Evolutionary conservation across 371 early-diverging fungal genomes (phyloP), one percentile per base, ranked within the genome.

Genomic region (Entomophthora muscae): DNA sequence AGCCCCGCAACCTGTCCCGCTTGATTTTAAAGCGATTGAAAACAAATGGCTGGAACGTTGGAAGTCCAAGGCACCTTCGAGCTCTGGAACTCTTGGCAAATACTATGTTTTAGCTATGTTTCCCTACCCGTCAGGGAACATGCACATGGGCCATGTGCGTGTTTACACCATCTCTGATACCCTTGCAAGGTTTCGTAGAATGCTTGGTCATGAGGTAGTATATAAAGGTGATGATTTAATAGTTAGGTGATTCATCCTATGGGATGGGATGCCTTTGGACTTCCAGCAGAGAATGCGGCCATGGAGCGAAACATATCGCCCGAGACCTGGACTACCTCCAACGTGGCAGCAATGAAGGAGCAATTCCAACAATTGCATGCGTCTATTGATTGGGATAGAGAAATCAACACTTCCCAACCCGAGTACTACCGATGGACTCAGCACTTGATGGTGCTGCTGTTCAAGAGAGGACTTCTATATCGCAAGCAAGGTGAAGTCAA

Each of bases 261-360:
- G 86, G 98, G 97, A 2, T 98, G 97, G 89, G 99, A 98, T 71
- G 93, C 98, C 3, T 99, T 97, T 76, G 99, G 99, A 2, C 81
- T 98, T 13, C 98, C 98, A 0, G 98, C 96, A 13, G 99, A 99
- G 70, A 98, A 98, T 72, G 94, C 92, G 0, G 98, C 99, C 1
- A 89, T 94, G 32, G 90, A 93, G 67, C 80, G 89, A 21, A 79
- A 81, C 3, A 75, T 86, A 32, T 81, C 82, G 32, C 97, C 98
- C 1, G 72, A 73, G 1, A 83, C 83, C 17, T 93, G 94, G 95
- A 93, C 94, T 0, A 65, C 70, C 13, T 70, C 71, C 27, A 95
- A 94, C 66, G 91, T 95, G 52, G 73, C 60, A 0, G 64, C 69
- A 2, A 94, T 94, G 96, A 87, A 88, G 63, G 72, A 71, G 12